Evolutionary conservation across 1,284 basidiomycete genomes (phyloP).

Genomic region (Inonotus obliquus): DNA sequence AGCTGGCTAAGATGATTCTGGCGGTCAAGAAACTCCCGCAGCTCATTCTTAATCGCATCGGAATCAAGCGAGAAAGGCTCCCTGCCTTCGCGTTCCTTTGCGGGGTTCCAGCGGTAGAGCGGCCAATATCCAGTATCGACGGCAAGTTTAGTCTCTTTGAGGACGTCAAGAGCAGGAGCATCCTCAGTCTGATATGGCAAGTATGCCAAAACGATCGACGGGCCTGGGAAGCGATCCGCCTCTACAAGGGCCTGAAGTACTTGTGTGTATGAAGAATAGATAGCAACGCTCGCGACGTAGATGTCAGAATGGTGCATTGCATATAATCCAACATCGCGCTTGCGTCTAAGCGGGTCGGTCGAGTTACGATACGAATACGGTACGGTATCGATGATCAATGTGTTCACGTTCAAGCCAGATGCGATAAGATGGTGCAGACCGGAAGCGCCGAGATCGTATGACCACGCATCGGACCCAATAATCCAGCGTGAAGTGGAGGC

Average conservation of each 20-base stretch:
- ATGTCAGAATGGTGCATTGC: constrained; percentile 99
- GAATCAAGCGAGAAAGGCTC: constrained; percentile 94
- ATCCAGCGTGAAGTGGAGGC: constrained; percentile 84
- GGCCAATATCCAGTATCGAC: constrained; percentile 98
- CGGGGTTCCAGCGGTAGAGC: constrained; percentile 96
- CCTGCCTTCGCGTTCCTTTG: constrained; percentile 66
- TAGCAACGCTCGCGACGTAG: constrained; percentile 92
- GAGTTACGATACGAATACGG: constrained; percentile 79
- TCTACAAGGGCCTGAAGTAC: constrained; percentile 91
- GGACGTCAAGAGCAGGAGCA: constrained; percentile 77
- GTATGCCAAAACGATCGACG: constrained; percentile 92
- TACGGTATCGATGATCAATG: constrained; percentile 91
- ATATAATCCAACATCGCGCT: constrained; percentile 93
- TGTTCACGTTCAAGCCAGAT: constrained; percentile 88
- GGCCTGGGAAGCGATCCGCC: constrained; percentile 87
- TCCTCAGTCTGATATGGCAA: constrained; percentile 83
- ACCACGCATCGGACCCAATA: constrained; percentile 96
- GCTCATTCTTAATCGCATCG: constrained; percentile 89
- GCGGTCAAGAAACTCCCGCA: constrained; percentile 93
- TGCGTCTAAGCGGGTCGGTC: constrained; percentile 69
- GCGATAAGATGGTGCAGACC: constrained; percentile 94
- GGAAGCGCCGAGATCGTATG: constrained; percentile 94
- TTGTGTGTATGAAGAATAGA: constrained; percentile 94
- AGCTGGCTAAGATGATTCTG: constrained; percentile 96
- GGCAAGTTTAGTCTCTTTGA: constrained; percentile 96